Evolutionary conservation across 225 moss, liverwort and hornwort species (phyloP).

Genomic region (Pseudoscleropodium purum): DNA sequence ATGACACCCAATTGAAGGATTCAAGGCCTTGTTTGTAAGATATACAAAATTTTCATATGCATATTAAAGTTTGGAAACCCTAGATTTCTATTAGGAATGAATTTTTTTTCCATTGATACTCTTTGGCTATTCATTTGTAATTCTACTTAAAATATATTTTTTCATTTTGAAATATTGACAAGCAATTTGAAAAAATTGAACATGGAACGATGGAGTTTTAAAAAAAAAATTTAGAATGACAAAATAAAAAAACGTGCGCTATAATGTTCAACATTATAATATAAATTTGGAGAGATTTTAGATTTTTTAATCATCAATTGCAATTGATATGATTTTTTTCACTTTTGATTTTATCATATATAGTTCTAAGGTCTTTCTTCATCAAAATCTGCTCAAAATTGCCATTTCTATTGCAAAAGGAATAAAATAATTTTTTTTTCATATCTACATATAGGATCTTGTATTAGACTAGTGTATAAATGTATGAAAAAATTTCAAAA

Average conservation of each 20-base stretch:
- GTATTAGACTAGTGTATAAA: background rate
- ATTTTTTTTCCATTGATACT: background rate
- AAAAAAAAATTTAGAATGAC: no score
- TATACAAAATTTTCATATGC: no score
- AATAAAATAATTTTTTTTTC: background rate
- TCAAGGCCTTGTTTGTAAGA: fast-evolving
- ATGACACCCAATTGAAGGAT: fast-evolving
- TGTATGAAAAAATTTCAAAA: background rate
- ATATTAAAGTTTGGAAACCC: fast-evolving
- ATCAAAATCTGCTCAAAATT: background rate
- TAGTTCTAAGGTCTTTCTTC: fast-evolving
- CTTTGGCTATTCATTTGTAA: background rate
- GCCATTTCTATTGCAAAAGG: background rate
- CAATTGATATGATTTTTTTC: background rate
- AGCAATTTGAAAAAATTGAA: background rate
- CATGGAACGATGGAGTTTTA: no score
- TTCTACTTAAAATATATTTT: background rate
- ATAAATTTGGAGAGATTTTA: background rate
- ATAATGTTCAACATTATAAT: background rate
- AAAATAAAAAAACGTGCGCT: background rate
- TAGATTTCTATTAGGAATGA: background rate
- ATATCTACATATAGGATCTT: fast-evolving
- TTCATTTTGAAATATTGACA: no score
- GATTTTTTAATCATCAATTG: background rate
- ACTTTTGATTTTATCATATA: background rate